These are phyloP conservation scores for Niebla homalea DNA, from an alignment of 495 filamentous ascomycete species.

Conservation along the genomic window DNA sequence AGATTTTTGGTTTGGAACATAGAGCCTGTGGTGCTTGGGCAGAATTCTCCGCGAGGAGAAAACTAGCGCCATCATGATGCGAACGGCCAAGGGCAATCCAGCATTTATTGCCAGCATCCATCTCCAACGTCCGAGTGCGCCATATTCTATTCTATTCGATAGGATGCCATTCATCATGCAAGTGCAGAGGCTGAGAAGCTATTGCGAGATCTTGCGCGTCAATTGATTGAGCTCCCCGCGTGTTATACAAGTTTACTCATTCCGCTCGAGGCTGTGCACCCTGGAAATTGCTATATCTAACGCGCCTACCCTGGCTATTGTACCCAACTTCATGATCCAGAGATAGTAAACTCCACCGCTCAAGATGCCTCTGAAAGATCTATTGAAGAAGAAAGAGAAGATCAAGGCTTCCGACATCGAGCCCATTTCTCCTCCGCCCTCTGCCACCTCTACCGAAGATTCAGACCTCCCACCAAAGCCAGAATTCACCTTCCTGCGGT, in stretches of 20 bases:
- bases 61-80: too few relatives aligned
- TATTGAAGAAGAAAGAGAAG: conserved; percentile 62
- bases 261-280: neutral
- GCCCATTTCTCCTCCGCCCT: conserved; percentile 16
- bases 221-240: neutral
- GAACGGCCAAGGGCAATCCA: too few relatives aligned
- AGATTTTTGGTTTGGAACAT: too few relatives aligned
- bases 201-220: conserved; percentile 4
- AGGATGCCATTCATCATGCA: conserved; percentile 1
- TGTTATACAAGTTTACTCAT: neutral
- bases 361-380: conserved; percentile 58
- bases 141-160: too few relatives aligned
- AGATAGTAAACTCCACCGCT: too few relatives aligned
- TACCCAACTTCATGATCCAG: neutral
- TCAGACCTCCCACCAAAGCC: conserved; percentile 27
- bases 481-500: conserved; percentile 72
- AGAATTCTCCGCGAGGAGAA: too few relatives aligned
- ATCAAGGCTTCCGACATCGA: conserved; percentile 24
- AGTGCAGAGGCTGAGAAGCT: conserved; percentile 1
- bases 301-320: neutral
- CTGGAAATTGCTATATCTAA: neutral
- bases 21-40: too few relatives aligned
- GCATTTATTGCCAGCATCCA: too few relatives aligned
- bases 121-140: too few relatives aligned
- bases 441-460: conserved; percentile 18